phyloP scores from a whole-genome alignment of 495 filamentous ascomycete genomes.

The Barbatosphaeria neglecta region DNA sequence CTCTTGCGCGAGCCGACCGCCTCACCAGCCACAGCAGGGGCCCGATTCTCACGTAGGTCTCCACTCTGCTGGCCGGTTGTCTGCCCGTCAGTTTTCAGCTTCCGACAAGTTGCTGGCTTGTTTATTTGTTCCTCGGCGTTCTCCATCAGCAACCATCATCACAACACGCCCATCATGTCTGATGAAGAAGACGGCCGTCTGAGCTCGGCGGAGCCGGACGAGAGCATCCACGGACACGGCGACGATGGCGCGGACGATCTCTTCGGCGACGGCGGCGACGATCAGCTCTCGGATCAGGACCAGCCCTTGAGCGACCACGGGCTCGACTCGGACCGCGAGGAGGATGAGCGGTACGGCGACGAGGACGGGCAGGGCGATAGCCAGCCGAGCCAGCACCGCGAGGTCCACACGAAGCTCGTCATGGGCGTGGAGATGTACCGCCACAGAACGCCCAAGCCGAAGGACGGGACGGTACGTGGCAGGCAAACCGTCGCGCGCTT shows the following conservation, averaged over 20 bases:
- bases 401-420: constrained; percentile 40
- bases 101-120: no score
- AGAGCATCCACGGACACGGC: no score
- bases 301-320: constrained; percentile 53
- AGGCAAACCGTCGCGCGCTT: no score
- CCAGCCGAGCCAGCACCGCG: constrained; percentile 19
- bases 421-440: constrained; percentile 47
- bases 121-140: no score
- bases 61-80: no score
- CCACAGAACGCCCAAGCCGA: constrained; percentile 59
- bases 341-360: constrained; percentile 21
- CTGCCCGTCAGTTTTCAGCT: no score
- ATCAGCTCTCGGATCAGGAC: constrained; percentile 13
- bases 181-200: constrained; percentile 39
- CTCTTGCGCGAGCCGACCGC: no score
- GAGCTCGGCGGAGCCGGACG: no score
- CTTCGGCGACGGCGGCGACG: constrained; percentile 45
- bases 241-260: constrained; percentile 50
- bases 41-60: no score
- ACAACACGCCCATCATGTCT: constrained; percentile 25
- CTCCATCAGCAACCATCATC: no score
- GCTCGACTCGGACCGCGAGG: constrained; percentile 70
- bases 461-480: constrained; percentile 47
- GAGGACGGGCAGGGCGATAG: constrained; percentile 39
- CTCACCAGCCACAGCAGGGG: no score